A percentile compares a stretch with the other conserved stretches of the same genome.
phyloP scores from a whole-genome alignment of 106 monocot species.

The Dendrobium chrysotoxum region DNA sequence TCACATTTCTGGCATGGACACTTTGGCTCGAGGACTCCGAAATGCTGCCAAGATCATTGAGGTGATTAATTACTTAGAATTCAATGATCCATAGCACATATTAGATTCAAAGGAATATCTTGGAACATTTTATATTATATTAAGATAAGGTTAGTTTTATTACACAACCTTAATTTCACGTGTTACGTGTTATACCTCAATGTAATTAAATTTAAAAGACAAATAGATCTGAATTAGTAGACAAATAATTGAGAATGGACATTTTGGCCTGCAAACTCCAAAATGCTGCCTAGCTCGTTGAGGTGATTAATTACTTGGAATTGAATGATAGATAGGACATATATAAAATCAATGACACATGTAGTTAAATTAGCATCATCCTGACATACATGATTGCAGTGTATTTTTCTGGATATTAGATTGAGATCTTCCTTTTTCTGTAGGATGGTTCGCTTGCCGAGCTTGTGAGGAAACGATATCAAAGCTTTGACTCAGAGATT shows the following conservation, averaged over 20 bases:
- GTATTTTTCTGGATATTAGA: too few relatives aligned
- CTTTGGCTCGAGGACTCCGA: constrained; percentile 94
- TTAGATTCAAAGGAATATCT: too few relatives aligned
- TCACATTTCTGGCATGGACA: constrained; percentile 97
- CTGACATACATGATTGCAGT: too few relatives aligned
- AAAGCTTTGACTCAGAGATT: constrained; percentile 75
- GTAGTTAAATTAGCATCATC: too few relatives aligned
- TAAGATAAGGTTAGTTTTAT: too few relatives aligned
- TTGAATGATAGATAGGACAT: not conserved
- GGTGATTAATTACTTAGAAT: constrained; percentile 27
- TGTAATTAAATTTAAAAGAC: too few relatives aligned
- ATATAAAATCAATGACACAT: too few relatives aligned
- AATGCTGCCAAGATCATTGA: constrained; percentile 81
- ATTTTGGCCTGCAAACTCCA: constrained; percentile 89
- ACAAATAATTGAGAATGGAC: constrained; percentile 41
- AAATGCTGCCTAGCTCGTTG: constrained; percentile 70
- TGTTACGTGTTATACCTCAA: too few relatives aligned
- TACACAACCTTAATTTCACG: too few relatives aligned
- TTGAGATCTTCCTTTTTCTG: not conserved
- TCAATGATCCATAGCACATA: not conserved
- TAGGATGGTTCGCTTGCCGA: constrained; percentile 85
- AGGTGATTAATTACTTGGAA: constrained; percentile 37
- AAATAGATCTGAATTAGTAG: too few relatives aligned
- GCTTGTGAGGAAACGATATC: constrained; percentile 69
- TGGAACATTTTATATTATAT: too few relatives aligned